Evolutionary conservation across 371 early-diverging fungal species (phyloP), one percentile per base, ranked within the genome.

Genomic region (Gilbertella persicaria): DNA sequence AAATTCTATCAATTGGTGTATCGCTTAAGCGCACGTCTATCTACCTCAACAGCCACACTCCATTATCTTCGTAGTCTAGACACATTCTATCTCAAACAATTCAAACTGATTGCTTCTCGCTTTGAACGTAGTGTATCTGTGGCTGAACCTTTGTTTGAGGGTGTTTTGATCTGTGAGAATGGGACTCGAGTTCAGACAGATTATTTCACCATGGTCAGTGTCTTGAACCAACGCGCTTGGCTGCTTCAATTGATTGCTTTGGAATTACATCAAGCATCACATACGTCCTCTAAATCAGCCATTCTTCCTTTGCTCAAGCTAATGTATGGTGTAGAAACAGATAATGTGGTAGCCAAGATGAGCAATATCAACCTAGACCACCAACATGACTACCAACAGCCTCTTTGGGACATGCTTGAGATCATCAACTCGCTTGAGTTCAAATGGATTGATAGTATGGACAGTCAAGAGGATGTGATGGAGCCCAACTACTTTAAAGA

Each of bases 211-310:
- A 43, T 84, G 23, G 53, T 74, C 19, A 83, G 89, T 9, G 82
- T 82, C 49, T 75, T 94, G 39, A 81, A 92, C 52, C 90, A 90
- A 44, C 87, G 91, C 21, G 83, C 93, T 2, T 95, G 95, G 95
- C 66, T 94, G 14, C 74, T 95, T 73, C 80, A 89, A 45, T 66
- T 83, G 35, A 62, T 91, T n/a, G 91, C 94, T 0, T 59, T 95
- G 39, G 94, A 93, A 62, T 68, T 93, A 33, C 93, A 88, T 44
- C 68, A 71, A 19, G 39, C 50, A 9, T 26, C 33, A 6, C 28
- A 36, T 12, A 47, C 57, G 9, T 28, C 30, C 10, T 25, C 55
- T 73, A 82, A 25, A 64, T 54, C 58, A 5, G 46, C 37, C 12
- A 36, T 51, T 6, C 19, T 39, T 16, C 39, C 28, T 10, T n/a